Evolutionary conservation across 768 basidiomycete species (phyloP), one percentile per base, ranked within the genome.

Genomic region (Calocera cornea): DNA sequence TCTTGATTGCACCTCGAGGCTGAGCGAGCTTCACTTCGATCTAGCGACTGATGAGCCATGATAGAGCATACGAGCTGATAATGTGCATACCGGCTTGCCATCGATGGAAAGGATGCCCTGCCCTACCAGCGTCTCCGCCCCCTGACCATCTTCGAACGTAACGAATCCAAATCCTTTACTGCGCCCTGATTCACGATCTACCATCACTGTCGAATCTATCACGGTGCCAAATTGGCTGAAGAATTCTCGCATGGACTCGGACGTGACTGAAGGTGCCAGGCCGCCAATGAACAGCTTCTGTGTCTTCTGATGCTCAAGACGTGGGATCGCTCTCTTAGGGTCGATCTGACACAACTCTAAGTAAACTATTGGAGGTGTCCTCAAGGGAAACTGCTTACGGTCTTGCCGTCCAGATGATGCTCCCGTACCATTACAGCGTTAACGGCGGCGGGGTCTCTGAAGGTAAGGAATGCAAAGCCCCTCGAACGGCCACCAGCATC

Each of bases 91-190:
- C 76, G 92, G 78, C 81, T 97, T 97, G 17, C 95, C 95, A 72
- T 98, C 95, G 68, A 97, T 90, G 72, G 92, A 88, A 27, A 97
- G 80, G 72, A 92, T 90, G 5, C 91, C 90, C 65, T 90, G 88
- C 0, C 87, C 89, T 63, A 99, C 85, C 75, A 94, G 89, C 40
- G 88, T 87, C 69, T 92, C 88, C 24, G 95, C 91, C 71, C 89
- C 86, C n/a, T 87, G 88, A 69, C 92, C 89, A 74, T 94, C 89
- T 44, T 78, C 80, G 73, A 97, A 95, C 0, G 93, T 95, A 12
- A 98, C 92, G 74, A 99, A 99, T 0, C 95, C 97, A 71, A 99
- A 99, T 14, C 97, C 97, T 76, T 98, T 97, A 78, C 91, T 94
- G 64, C 93, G 79, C 29, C 90, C 89, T 2, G 93, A 94, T 77